Base-by-base conservation (phyloP, 2,329 filamentous ascomycete genomes). In the Aspergillus spinulosporus region DNA sequence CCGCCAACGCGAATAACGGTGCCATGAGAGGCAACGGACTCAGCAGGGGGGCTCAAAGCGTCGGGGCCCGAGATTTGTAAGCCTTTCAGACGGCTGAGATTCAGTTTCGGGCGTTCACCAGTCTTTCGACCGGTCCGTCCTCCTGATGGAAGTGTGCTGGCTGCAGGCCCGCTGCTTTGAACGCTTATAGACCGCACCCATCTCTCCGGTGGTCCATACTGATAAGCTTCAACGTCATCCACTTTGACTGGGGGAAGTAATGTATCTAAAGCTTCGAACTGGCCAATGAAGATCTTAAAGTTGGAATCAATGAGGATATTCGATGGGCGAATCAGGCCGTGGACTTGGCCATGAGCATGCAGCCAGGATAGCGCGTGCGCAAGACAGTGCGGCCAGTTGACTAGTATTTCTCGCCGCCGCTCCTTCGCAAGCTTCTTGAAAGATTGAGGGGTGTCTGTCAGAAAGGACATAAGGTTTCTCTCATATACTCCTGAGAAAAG, bases 201-300 rank as follows among this genome's bases (percentile, higher is more conserved):
- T 45, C 77, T 76, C 54, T 87, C 84, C 3, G 84, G 84, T 0
- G 84, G 79, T 3, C 79, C 77, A 62, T 86, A 86, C 44, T 84
- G 79, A 66, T 85, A 85, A 5, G 76, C 72, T 60, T 87, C 84
- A 42, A 80, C 78, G 47, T 82, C 79, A 57, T 82, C 77, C 12
- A 75, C 71, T 57, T 77, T 81, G 56, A 81, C 81, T 45, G 78
- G 80, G 49, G 74, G 74, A 37, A 84, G 77, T 29, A 86, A 78
- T 0, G 79, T 81, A 58, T 79, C 76, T 7, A 86, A 70, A 5
- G 76, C 80, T 45, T 82, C 82, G 57, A 85, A 80, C 56, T 86
- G 81, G 48, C 82, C 81, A 37, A 87, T 80, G 8, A 78, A 82
- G 50, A 87, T 82, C 9, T 74, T 72, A 60, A 82, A 84, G 31